Evolutionary conservation across 345 rosid genomes (phyloP).

Genomic region (Brassica nigra): DNA sequence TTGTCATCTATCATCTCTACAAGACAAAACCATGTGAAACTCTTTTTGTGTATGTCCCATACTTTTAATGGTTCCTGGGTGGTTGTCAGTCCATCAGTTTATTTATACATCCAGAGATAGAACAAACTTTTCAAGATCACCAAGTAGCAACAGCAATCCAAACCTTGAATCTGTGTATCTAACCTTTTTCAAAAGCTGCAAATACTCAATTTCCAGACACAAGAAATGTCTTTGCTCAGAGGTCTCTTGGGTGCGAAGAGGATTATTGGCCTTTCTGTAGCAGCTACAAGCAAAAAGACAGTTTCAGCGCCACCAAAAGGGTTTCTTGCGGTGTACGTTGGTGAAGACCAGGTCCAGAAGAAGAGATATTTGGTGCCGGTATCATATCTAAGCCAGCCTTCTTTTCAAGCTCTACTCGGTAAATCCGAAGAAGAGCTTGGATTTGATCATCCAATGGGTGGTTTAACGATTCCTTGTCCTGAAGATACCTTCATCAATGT

Average conservation of each 20-base stretch:
- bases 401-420: not conserved
- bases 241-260: not conserved
- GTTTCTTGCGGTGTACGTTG: not conserved
- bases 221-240: not conserved
- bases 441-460: not conserved
- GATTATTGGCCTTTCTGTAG: not conserved
- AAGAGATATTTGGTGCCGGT: not conserved
- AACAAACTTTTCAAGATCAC: not conserved
- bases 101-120: not conserved
- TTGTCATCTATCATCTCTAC: not conserved
- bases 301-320: not conserved
- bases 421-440: not conserved
- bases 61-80: not conserved
- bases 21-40: not conserved
- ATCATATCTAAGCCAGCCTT: not conserved
- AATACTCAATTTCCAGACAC: not conserved
- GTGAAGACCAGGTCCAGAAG: not conserved
- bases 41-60: not conserved
- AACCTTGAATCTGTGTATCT: not conserved
- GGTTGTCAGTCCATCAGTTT: not conserved
- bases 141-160: not conserved
- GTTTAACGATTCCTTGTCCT: not conserved
- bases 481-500: not conserved
- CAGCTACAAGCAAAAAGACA: not conserved
- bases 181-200: not conserved